Evolutionary conservation across 257 asterid genomes (phyloP).

Genomic region (Orobanche coerulescens): DNA sequence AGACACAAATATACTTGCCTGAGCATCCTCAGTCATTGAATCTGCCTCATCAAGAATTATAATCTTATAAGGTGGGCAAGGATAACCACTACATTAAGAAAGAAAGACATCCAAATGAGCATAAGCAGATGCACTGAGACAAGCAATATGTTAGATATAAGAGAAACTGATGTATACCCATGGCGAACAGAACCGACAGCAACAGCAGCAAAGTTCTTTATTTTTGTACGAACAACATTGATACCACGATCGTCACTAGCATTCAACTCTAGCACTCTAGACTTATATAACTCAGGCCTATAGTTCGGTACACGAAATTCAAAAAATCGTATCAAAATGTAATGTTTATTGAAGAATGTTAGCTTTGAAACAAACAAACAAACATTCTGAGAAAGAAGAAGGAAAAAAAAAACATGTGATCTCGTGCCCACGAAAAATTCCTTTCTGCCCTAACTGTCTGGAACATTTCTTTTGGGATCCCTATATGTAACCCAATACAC

Average conservation of each 20-base stretch:
- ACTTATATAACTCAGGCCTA: slow-evolving; percentile 85
- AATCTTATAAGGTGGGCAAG: slow-evolving; percentile 93
- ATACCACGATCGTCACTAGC: slow-evolving; percentile 99
- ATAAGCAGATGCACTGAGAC: slow-evolving; percentile 1
- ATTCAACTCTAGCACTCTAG: slow-evolving; percentile 94
- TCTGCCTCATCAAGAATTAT: slow-evolving; percentile 96
- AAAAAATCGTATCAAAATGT: background rate
- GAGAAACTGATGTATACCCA: slow-evolving; percentile 35
- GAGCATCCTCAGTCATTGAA: slow-evolving; percentile 99
- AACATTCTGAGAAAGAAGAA: background rate
- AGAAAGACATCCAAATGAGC: slow-evolving; percentile 19
- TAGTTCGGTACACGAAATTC: background rate
- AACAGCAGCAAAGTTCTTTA: slow-evolving; percentile 87
- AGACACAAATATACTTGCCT: slow-evolving; percentile 39
- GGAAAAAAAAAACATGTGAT: no score
- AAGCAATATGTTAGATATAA: slow-evolving; percentile 5
- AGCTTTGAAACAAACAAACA: background rate
- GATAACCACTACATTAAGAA: slow-evolving; percentile 56
- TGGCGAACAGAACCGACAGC: slow-evolving; percentile 79
- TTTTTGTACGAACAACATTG: slow-evolving; percentile 96
- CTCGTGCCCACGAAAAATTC: background rate
- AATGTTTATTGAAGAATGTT: background rate
- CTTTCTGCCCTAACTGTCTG: no score
- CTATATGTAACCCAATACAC: background rate
- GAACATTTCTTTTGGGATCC: background rate